Conservation (phyloP, 2,329 filamentous ascomycete species). For the Fusarium sarcochroum region DNA sequence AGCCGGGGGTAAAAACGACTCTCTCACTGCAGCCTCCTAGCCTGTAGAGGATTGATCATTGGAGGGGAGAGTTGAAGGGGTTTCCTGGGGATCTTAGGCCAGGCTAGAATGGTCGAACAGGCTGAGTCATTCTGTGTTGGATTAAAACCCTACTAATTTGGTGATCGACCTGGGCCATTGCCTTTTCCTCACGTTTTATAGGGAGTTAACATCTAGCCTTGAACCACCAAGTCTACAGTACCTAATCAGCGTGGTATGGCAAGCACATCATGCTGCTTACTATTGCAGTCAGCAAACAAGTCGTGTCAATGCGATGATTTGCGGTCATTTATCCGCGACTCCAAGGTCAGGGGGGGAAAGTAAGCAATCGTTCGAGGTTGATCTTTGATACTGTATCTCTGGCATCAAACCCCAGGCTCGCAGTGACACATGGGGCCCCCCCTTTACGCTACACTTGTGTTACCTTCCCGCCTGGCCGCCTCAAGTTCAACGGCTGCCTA, state of each 20-base stretch:
- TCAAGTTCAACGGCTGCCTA: background rate
- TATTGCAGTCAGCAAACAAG: no score
- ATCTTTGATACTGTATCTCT: background rate
- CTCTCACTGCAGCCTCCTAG: no score
- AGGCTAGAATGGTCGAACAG: no score
- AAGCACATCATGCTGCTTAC: no score
- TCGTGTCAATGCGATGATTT: background rate
- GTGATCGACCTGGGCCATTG: background rate
- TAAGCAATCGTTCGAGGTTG: conserved; percentile 11
- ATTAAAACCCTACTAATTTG: no score
- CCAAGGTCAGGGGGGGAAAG: background rate
- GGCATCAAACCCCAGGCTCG: background rate
- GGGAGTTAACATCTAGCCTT: background rate
- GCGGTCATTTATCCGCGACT: background rate
- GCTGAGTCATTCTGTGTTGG: no score
- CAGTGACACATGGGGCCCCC: background rate
- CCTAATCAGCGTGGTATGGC: background rate
- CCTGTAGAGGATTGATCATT: no score
- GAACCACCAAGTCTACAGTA: background rate
- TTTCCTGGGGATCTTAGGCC: no score
- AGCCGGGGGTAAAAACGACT: no score
- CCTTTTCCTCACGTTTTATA: background rate
- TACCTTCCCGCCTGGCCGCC: background rate
- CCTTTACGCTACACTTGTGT: background rate
- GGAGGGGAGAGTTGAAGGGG: no score